Evolutionary conservation across 768 basidiomycete genomes (phyloP).

Genomic region (Phanerochaete sordida): DNA sequence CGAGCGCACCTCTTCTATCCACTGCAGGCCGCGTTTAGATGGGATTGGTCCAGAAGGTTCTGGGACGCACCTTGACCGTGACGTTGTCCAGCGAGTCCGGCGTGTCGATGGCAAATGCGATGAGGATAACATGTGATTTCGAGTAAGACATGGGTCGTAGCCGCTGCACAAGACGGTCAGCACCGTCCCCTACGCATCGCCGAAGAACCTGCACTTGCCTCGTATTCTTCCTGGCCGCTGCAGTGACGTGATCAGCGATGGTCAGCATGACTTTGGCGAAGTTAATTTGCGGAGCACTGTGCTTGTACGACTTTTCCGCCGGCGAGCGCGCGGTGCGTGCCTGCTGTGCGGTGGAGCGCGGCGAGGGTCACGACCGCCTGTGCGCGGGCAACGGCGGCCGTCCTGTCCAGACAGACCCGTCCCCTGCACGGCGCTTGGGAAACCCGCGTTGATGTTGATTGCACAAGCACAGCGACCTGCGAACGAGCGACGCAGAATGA

Average conservation of each 20-base stretch:
- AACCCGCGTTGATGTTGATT: not conserved
- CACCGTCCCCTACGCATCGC: not conserved
- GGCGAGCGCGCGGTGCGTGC: not conserved
- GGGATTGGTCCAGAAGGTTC: not conserved
- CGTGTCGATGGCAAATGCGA: slow-evolving; percentile 94
- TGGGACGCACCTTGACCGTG: slow-evolving; percentile 68
- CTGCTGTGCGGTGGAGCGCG: no score
- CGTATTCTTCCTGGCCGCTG: slow-evolving; percentile 98
- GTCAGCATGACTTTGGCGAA: not conserved
- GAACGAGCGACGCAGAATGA: not conserved
- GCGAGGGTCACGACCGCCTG: no score
- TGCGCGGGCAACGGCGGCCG: not conserved
- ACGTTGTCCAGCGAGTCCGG: slow-evolving; percentile 98
- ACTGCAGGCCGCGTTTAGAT: slow-evolving; percentile 42
- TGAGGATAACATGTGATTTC: slow-evolving; percentile 97
- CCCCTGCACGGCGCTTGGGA: no score
- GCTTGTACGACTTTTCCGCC: not conserved
- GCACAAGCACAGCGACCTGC: not conserved
- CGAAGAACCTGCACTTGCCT: slow-evolving; percentile 44
- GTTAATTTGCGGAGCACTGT: not conserved
- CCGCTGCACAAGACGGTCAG: slow-evolving; percentile 45
- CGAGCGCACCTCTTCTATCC: slow-evolving; percentile 98
- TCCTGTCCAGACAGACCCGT: not conserved
- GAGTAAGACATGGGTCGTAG: slow-evolving; percentile 96
- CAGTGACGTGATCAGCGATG: not conserved